Base-by-base conservation (phyloP, 495 filamentous ascomycete species). In the Penicillium cosmopolitanum region DNA sequence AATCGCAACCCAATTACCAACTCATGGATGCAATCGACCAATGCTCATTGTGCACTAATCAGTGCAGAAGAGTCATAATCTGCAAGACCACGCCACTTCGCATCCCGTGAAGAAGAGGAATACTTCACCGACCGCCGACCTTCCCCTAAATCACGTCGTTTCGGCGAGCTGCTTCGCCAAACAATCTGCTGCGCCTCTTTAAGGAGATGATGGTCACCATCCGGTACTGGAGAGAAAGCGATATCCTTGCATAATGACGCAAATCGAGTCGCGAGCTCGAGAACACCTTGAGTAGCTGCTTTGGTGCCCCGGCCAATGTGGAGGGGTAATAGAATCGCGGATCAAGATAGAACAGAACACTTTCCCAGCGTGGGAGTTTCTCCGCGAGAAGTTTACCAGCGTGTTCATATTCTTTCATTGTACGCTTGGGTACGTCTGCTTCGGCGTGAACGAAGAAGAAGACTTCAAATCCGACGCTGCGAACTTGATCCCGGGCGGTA, bases 401-500 rank as follows among this genome's bases (percentile, higher is more conserved):
- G 1, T 46, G 53, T 44, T 72, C 68, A 52, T 78, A 78, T 59
- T 76, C 64, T 33, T 56, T 66, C 28, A 74, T 51, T 1, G 68
- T 65, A 1, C 74, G 71, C 51, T 78, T 78, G n/a, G 74, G 71
- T 23, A 73, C 68, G 9, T 67, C 72, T 2, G 60, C 61, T 56
- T 77, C 64, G 16, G 61, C 62, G 43, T 78, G 74, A 13, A 78
- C 74, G 60, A 78, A 78, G 61, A 78, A 70, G 57, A 68, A 73
- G 15, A 78, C 48, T 62, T 78, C 76, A 44, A 78, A 78, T 18
- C 76, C 76, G 28, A 78, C 71, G 61, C 69, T 73, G 40, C 69
- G 75, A 57, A 79, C 73, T 16, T 66, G 65, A 0, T 28, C 25
- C n/a, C 72, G 68, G 0, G 75, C 71, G 5, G 72, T 73, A 9